Evolutionary conservation across 352 stramenopile species (phyloP), one percentile per base, ranked within the genome.

Genomic region (Pythium vanterpoolii): DNA sequence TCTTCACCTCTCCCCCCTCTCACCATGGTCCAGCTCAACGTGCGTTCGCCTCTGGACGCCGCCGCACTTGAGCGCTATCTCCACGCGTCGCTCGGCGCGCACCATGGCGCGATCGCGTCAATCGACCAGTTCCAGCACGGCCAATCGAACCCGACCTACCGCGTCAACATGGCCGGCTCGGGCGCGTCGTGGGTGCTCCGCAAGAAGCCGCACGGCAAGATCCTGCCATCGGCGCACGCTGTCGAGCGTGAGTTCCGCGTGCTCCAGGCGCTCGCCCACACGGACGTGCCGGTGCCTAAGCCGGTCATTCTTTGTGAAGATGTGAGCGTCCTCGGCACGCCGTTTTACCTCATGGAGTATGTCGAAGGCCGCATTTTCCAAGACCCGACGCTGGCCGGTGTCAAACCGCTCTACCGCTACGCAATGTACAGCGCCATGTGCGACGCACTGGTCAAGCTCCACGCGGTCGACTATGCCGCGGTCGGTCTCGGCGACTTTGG

Each of bases 121-220:
- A 82, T 96, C 47, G 49, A 72, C 45, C 84, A 96, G 71, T 96
- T 96, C 64, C 65, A 81, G 54, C 79, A 95, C 47, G 87, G 87
- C 6, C 87, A 96, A 64, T 92, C 79, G 11, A 96, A 96, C 68
- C 87, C 87, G 34, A 96, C 87, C 58, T 96, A 94, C 68, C 71
- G 93, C 27, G 53, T 96, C 48, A 76, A 56, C 5, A 90, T 90
- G 77, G 60, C 43, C 23, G 34, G 61, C 47, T 84, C 71, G 18
- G 73, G 73, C 27, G 69, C 71, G 34, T 71, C 86, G 64, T 88
- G 78, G 71, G 86, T 95, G 55, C 69, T 95, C 44, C 84, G 86
- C 33, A 93, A 93, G 74, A 90, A 95, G 67, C 86, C 86, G 10
- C 73, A 83, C 53, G 86, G 86, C 24, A 72, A 86, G 49, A 86